A percentile compares a stretch with the other conserved stretches of the same genome.
phyloP scores from a whole-genome alignment of 2,329 filamentous ascomycete species.

The Colletotrichum lindemuthianum region DNA sequence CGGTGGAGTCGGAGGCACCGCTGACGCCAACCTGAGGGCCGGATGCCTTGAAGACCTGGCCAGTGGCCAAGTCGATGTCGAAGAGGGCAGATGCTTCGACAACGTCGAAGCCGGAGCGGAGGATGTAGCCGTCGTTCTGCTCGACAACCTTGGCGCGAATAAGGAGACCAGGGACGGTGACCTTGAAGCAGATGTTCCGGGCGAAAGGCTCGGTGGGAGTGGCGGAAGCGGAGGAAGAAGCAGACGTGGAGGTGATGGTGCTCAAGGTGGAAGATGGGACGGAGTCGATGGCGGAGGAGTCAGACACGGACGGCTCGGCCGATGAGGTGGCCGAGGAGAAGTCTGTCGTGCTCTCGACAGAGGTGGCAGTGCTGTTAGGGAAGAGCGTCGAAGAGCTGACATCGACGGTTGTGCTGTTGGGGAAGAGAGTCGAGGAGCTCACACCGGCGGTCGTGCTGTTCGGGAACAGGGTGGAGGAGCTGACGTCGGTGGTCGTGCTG shows the following conservation, averaged over 20 bases:
- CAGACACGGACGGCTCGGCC: neutral
- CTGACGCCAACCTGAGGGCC: neutral
- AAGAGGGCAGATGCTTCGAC: neutral
- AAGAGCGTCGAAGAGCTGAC: neutral
- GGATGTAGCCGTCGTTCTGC: constrained; percentile 26
- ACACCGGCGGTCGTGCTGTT: neutral
- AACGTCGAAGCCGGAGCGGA: neutral
- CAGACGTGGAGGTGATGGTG: neutral
- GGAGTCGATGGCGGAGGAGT: constrained; percentile 3
- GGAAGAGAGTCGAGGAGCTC: neutral
- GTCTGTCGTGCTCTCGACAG: neutral
- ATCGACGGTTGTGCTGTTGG: neutral
- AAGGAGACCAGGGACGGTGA: neutral
- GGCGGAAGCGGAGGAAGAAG: constrained; percentile 9
- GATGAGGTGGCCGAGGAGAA: neutral
- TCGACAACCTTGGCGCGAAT: neutral
- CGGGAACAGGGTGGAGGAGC: neutral
- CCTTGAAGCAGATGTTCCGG: constrained; percentile 31
- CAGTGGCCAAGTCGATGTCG: constrained; percentile 30
- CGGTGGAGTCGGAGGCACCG: neutral
- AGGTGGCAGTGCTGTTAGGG: constrained; percentile 7
- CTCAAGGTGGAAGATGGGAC: neutral
- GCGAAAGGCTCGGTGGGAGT: constrained; percentile 7
- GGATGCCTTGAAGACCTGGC: constrained; percentile 20
- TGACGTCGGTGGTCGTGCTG: neutral